phyloP scores from a whole-genome alignment of 495 filamentous ascomycete species.

The Penicillium canescens region DNA sequence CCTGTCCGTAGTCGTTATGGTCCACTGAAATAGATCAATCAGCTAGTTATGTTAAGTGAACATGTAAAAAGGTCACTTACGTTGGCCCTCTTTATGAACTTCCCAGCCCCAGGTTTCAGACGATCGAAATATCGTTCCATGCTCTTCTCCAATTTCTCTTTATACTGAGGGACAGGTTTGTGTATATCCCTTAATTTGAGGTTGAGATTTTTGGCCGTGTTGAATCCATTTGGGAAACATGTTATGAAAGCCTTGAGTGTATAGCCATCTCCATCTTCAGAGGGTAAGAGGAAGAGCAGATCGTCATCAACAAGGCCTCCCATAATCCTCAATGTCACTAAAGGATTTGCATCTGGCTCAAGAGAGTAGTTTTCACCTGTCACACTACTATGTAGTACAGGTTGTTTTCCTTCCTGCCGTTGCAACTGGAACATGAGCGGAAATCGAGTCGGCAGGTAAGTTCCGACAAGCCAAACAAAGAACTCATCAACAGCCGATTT shows the following conservation, averaged over 20 bases:
- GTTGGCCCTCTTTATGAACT: slow-evolving; percentile 38
- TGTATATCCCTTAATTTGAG: slow-evolving; percentile 67
- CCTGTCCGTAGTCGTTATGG: too few species aligned
- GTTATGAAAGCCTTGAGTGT: slow-evolving; percentile 62
- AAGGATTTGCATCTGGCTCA: too few species aligned
- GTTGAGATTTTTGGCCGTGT: slow-evolving; percentile 59
- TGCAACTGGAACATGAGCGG: slow-evolving; percentile 66
- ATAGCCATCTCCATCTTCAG: slow-evolving; percentile 39
- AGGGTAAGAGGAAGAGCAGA: slow-evolving; percentile 64
- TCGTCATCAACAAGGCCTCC: slow-evolving; percentile 68
- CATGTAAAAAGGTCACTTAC: slow-evolving; percentile 64
- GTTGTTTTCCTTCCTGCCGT: too few species aligned
- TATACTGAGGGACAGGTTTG: slow-evolving; percentile 62
- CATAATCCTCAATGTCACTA: slow-evolving; percentile 56
- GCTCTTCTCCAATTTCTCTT: slow-evolving; percentile 62
- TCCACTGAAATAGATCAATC: too few species aligned
- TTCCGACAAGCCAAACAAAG: slow-evolving; percentile 60
- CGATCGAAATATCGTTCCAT: slow-evolving; percentile 72
- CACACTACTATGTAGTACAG: too few species aligned
- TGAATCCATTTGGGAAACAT: slow-evolving; percentile 71
- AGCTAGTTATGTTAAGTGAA: too few species aligned
- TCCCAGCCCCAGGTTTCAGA: slow-evolving; percentile 28
- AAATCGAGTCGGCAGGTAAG: slow-evolving; percentile 63
- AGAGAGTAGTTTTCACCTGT: too few species aligned
- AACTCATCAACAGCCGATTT: slow-evolving; percentile 60